Evolutionary conservation across 176 grass and related monocot genomes (phyloP), one percentile per base, ranked within the genome.

Genomic region (Zea luxurians): DNA sequence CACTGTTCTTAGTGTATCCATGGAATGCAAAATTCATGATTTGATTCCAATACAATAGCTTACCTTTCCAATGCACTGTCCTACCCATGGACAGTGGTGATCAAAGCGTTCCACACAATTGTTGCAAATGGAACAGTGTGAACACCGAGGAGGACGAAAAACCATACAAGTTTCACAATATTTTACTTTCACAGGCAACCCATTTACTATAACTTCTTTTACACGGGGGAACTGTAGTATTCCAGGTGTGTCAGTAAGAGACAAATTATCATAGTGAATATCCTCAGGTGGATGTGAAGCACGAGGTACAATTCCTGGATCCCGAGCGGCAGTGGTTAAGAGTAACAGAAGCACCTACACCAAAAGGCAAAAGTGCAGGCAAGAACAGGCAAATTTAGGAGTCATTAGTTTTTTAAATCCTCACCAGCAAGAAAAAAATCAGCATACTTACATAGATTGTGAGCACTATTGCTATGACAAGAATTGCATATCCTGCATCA

Each of bases 131-230:
- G 89, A 90, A 70, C 89, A 96, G 61, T 96, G 93, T 55, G 93
- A 96, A 70, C 93, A 96, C 17, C 93, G 84, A 54, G 93, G 89
- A 77, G 93, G 89, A 4, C 89, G 84, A 77, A 86, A 96, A 61
- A 96, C 68, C 93, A 96, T 96, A 72, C 93, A 96, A 53, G 93
- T 92, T 46, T 96, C 93, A 74, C 93, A 96, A 75, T 96, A 96
- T 80, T 90, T 96, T 20, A 96, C 84, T 85, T 96, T 92, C 41
- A 96, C 89, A 75, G 52, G 75, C 50, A 85, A 59, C 49, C 89
- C 89, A 85, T 96, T 96, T 67, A 96, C 89, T 16, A 68, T 72
- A 34, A 88, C 93, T 70, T 96, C 87, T 82, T 90, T 96, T 62
- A 82, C 73, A 37, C 87, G 86, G 36, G 89, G 79, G 70, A 92